phyloP scores from a whole-genome alignment of 2,329 filamentous ascomycete genomes.

The Colletotrichum euphorbiae region DNA sequence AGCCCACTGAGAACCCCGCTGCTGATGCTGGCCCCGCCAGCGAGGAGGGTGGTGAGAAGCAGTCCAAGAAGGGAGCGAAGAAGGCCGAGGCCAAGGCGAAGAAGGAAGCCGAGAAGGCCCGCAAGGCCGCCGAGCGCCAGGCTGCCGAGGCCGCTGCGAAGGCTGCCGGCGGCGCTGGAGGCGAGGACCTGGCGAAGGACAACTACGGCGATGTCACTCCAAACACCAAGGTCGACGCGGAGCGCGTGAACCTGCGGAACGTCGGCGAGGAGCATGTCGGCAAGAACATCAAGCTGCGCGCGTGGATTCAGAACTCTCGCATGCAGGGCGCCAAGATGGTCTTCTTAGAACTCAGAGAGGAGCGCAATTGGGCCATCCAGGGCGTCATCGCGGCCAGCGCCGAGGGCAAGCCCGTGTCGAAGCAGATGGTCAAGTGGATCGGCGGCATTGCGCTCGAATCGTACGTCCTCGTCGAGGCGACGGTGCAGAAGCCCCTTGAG shows the following conservation, averaged over 20 bases:
- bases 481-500: constrained; percentile 84
- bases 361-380: constrained; percentile 82
- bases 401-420: constrained; percentile 69
- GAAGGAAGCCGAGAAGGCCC: constrained; percentile 85
- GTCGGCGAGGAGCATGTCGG: constrained; percentile 75
- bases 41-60: constrained; percentile 39
- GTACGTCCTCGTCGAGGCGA: constrained; percentile 83
- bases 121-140: constrained; percentile 55
- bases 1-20: constrained; percentile 41
- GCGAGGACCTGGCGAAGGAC: constrained; percentile 76
- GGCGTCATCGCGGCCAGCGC: constrained; percentile 79
- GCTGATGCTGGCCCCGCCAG: constrained; percentile 44
- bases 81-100: constrained; percentile 89
- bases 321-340: constrained; percentile 92
- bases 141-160: constrained; percentile 73
- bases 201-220: constrained; percentile 76
- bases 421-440: constrained; percentile 96
- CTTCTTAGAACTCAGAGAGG: constrained; percentile 86
- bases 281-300: constrained; percentile 80
- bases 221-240: constrained; percentile 53
- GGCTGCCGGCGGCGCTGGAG: constrained; percentile 69
- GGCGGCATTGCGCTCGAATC: constrained; percentile 81
- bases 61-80: constrained; percentile 84
- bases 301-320: constrained; percentile 87
- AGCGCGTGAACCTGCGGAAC: constrained; percentile 69